A percentile compares a stretch with the other conserved stretches of the same genome.
Conservation (phyloP, 768 basidiomycete genomes). For the Gloeopeniophorella convolvens region DNA sequence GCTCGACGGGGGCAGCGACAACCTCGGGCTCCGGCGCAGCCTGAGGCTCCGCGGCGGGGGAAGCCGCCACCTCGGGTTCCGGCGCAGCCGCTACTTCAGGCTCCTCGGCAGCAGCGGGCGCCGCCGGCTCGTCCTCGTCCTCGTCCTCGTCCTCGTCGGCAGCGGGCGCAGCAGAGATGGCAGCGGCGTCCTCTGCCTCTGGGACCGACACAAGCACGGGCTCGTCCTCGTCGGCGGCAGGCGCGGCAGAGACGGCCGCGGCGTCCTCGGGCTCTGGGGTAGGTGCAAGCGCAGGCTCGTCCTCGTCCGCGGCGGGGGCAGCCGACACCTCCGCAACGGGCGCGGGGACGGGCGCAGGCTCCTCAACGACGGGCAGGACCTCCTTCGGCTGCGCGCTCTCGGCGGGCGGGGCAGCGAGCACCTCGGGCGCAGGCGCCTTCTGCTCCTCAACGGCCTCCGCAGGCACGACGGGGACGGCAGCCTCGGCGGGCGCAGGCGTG, state of each 20-base stretch:
- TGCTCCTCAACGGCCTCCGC: neutral
- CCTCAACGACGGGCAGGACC: neutral
- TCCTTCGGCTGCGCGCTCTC: neutral
- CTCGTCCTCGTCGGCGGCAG: neutral
- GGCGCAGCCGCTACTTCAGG: neutral
- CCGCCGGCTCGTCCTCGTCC: no score
- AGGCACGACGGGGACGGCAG: neutral
- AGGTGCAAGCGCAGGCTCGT: neutral
- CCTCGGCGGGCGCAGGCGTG: neutral
- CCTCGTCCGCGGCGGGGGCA: neutral
- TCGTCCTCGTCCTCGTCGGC: neutral
- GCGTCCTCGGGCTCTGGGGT: neutral
- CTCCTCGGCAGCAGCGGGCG: neutral
- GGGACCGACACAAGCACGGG: neutral
- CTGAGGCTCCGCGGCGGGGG: no score
- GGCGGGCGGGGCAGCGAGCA: constrained; percentile 1
- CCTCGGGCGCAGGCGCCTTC: constrained; percentile 4
- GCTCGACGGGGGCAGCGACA: neutral
- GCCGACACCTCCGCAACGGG: neutral
- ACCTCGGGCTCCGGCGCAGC: neutral
- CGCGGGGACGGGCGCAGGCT: neutral
- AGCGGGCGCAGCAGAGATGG: neutral
- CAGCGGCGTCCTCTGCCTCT: neutral
- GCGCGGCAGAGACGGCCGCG: neutral
- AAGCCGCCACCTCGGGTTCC: neutral